These are phyloP conservation scores for Boehmeria nivea DNA, from an alignment of 306 rosid species.

Conservation along the genomic window DNA sequence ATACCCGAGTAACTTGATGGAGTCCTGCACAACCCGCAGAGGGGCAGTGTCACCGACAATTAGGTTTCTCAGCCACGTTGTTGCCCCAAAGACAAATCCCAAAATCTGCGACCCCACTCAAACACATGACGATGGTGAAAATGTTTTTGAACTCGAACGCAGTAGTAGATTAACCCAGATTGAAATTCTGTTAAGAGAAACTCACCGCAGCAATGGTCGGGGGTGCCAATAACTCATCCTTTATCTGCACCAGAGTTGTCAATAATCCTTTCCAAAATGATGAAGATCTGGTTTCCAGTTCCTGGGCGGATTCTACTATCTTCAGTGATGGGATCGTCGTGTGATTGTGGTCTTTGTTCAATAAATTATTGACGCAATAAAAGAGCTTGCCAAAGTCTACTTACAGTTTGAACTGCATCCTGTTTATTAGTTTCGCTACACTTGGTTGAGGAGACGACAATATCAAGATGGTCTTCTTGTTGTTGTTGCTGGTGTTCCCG, in stretches of 20 bases:
- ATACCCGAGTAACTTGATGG: slow-evolving; percentile 64
- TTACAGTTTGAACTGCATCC: slow-evolving; percentile 25
- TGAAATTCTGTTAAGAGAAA: background rate
- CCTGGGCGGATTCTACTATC: slow-evolving; percentile 12
- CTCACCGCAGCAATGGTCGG: slow-evolving; percentile 78
- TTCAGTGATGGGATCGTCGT: too few relatives aligned
- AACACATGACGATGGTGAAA: background rate
- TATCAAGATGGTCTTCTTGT: slow-evolving; percentile 20
- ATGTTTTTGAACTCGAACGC: background rate
- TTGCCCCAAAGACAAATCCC: slow-evolving; percentile 67
- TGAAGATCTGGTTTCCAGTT: slow-evolving; percentile 7
- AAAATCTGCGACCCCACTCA: slow-evolving; percentile 34
- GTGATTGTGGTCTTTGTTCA: too few relatives aligned
- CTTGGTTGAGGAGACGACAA: slow-evolving; percentile 22
- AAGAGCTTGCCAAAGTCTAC: slow-evolving; percentile 1
- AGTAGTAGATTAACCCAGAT: too few relatives aligned
- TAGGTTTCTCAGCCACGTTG: slow-evolving; percentile 51
- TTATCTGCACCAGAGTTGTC: slow-evolving; percentile 26
- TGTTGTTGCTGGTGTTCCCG: too few relatives aligned
- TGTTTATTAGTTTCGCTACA: background rate
- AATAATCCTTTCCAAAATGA: slow-evolving; percentile 32
- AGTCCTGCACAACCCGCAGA: slow-evolving; percentile 58
- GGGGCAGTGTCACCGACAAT: slow-evolving; percentile 67
- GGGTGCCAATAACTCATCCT: slow-evolving; percentile 66
- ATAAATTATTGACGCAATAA: too few relatives aligned